Conservation (phyloP, 164 flowering plant species). For the Akebia trifoliata region DNA sequence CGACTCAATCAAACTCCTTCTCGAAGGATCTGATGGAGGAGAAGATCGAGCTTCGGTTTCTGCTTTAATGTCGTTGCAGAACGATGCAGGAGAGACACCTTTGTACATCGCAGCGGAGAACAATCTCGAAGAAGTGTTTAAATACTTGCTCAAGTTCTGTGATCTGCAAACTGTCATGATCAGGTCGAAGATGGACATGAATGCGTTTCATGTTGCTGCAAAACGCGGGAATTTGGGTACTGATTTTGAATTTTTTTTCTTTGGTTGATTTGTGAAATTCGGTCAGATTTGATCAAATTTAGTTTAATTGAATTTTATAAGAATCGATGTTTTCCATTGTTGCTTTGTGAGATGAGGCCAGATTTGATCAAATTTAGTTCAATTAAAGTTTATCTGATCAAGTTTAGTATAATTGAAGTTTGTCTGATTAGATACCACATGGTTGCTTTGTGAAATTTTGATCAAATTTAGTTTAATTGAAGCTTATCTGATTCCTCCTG, state of each 20-base stretch:
- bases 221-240: constrained; percentile 71
- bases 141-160: constrained; percentile 54
- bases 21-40: constrained; percentile 27
- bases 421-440: background rate
- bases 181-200: constrained; percentile 62
- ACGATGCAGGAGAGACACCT: constrained; percentile 73
- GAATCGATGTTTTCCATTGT: background rate
- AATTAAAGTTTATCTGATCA: no score
- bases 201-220: constrained; percentile 87
- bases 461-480: background rate
- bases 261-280: constrained; percentile 1
- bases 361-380: no score
- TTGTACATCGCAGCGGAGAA: constrained; percentile 71
- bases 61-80: constrained; percentile 56
- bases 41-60: constrained; percentile 26
- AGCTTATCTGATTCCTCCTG: no score
- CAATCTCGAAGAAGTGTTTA: constrained; percentile 47
- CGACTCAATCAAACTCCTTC: constrained; percentile 28
- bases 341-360: no score
- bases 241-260: background rate
- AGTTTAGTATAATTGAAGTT: no score
- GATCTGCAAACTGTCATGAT: constrained; percentile 45
- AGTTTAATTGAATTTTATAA: no score
- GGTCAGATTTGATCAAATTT: background rate
- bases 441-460: background rate